These are phyloP conservation scores for Potentilla sterilis DNA, from an alignment of 306 rosid species.

Conservation along the genomic window DNA sequence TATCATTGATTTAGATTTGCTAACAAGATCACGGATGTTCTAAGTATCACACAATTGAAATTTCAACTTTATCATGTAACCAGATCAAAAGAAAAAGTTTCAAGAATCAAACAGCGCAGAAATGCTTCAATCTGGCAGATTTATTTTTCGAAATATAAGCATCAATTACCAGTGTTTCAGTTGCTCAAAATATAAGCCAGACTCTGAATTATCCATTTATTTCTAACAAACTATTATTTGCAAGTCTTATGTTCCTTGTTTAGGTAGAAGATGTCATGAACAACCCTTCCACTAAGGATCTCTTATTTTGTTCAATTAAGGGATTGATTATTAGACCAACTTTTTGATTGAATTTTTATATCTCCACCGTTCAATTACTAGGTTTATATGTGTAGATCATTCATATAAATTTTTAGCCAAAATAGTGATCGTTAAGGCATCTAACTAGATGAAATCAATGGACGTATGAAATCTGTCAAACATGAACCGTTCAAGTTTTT, in stretches of 20 bases:
- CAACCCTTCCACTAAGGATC: no score
- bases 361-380: no score
- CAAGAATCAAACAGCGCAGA: not conserved
- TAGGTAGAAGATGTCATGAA: not conserved
- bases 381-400: no score
- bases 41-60: not conserved
- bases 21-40: not conserved
- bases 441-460: no score
- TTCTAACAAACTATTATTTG: not conserved
- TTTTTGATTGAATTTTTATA: no score
- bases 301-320: no score
- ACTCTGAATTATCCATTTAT: not conserved
- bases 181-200: not conserved
- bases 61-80: not conserved
- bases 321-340: no score
- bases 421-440: no score
- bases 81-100: not conserved
- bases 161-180: not conserved
- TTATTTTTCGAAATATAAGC: not conserved
- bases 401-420: no score
- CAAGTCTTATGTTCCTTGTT: not conserved
- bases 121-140: not conserved
- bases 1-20: not conserved
- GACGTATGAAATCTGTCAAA: no score
- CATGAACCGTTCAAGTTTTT: no score